Evolutionary conservation across 2,329 filamentous ascomycete genomes (phyloP).

Genomic region (Calonectria crousiana): DNA sequence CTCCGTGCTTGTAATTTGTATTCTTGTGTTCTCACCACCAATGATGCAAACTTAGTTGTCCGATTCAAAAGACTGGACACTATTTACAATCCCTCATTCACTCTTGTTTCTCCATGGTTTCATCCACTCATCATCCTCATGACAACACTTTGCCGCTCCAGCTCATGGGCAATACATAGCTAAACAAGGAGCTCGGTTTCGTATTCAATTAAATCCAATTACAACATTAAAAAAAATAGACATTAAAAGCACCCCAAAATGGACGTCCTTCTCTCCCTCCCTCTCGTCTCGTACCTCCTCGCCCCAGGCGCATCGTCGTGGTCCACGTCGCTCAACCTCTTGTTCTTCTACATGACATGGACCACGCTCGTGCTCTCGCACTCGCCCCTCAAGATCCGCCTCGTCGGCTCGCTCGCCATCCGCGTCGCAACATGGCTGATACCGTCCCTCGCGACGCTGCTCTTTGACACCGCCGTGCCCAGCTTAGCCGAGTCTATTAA

Average conservation of each 20-base stretch:
- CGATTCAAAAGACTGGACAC: background rate
- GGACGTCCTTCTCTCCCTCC: slow-evolving; percentile 79
- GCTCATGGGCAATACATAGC: background rate
- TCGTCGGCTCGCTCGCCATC: slow-evolving; percentile 76
- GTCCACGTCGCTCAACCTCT: slow-evolving; percentile 83
- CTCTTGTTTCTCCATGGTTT: background rate
- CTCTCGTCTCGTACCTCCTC: slow-evolving; percentile 76
- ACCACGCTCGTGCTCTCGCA: slow-evolving; percentile 84
- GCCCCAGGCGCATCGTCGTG: slow-evolving; percentile 74
- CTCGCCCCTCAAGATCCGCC: slow-evolving; percentile 78
- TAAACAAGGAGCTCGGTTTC: slow-evolving; percentile 3
- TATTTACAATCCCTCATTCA: background rate
- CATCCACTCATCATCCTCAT: background rate
- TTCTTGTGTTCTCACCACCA: background rate
- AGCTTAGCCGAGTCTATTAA: slow-evolving; percentile 78
- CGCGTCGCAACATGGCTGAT: slow-evolving; percentile 78
- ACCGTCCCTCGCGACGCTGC: slow-evolving; percentile 78
- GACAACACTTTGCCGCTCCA: background rate
- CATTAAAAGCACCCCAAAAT: slow-evolving; percentile 51
- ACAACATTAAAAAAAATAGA: background rate
- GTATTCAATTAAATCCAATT: slow-evolving; percentile 7
- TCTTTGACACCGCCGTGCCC: slow-evolving; percentile 79
- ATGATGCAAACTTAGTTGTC: background rate
- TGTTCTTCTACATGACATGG: slow-evolving; percentile 95
- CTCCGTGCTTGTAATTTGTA: background rate